These are phyloP conservation scores for Atkinsonella texensis DNA, from an alignment of 2,329 filamentous ascomycete species.

Conservation along the genomic window DNA sequence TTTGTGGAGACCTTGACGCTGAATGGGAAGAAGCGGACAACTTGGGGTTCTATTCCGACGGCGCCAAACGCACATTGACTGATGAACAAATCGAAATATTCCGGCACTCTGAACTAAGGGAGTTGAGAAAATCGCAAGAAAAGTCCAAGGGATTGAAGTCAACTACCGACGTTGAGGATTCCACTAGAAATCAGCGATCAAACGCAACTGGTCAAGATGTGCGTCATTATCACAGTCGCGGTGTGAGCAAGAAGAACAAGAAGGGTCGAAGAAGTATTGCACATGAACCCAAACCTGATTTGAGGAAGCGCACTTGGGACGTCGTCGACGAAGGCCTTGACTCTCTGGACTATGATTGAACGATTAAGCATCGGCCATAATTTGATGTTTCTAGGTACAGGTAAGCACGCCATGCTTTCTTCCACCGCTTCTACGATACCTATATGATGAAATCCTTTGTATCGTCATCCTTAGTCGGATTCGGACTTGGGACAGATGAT, in stretches of 20 bases:
- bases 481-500: conserved; percentile 20
- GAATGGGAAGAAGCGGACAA: conserved; percentile 39
- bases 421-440: background rate
- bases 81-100: conserved; percentile 88
- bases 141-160: conserved; percentile 16
- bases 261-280: conserved; percentile 25
- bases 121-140: conserved; percentile 44
- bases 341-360: conserved; percentile 48
- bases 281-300: conserved; percentile 42
- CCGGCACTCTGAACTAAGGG: conserved; percentile 73
- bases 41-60: conserved; percentile 78
- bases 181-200: background rate
- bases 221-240: background rate
- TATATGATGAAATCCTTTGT: conserved; percentile 72
- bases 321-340: conserved; percentile 49
- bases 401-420: conserved; percentile 10
- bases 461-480: conserved; percentile 98
- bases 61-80: conserved; percentile 77
- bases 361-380: background rate
- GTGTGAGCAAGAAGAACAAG: conserved; percentile 25
- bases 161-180: conserved; percentile 1
- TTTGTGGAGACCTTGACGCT: background rate
- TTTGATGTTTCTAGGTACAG: background rate
- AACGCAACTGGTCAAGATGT: background rate
- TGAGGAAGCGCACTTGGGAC: conserved; percentile 57